Conservation (phyloP, 306 rosid genomes). For the Trifolium subterraneum region DNA sequence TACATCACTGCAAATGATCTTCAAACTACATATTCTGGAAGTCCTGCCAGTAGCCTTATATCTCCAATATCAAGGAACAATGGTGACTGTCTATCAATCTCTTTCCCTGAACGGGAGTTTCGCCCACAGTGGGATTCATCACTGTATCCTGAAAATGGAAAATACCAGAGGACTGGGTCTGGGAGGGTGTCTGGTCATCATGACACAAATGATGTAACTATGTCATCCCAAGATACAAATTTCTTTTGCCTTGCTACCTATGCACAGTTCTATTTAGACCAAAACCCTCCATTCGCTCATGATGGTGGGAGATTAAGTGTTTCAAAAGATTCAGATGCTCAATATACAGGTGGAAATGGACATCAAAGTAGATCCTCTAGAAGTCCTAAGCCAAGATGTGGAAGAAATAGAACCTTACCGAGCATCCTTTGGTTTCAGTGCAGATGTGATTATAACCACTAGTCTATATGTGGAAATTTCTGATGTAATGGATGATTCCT, state of each 20-base stretch:
- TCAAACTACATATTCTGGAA: constrained; percentile 87
- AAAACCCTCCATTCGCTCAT: constrained; percentile 93
- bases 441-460: constrained; percentile 95
- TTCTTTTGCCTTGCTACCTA: constrained; percentile 98
- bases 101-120: constrained; percentile 80
- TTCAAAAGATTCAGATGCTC: constrained; percentile 93
- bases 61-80: constrained; percentile 86
- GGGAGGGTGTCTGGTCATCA: constrained; percentile 76
- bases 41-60: constrained; percentile 82
- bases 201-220: constrained; percentile 60
- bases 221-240: constrained; percentile 86
- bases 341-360: constrained; percentile 78
- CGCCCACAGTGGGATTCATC: constrained; percentile 81
- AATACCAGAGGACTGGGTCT: constrained; percentile 69
- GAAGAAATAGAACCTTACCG: constrained; percentile 98
- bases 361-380: constrained; percentile 74
- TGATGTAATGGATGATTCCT: constrained; percentile 92
- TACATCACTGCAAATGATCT: constrained; percentile 85
- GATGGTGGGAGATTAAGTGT: constrained; percentile 95
- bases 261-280: constrained; percentile 94
- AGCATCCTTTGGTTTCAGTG: constrained; percentile 99
- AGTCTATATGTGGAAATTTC: constrained; percentile 91
- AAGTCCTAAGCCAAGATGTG: constrained; percentile 94
- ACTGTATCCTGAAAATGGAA: constrained; percentile 72
- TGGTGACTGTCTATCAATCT: constrained; percentile 75